These are phyloP conservation scores for Colletotrichum tabaci DNA, from an alignment of 2,329 filamentous ascomycete genomes.

Conservation along the genomic window DNA sequence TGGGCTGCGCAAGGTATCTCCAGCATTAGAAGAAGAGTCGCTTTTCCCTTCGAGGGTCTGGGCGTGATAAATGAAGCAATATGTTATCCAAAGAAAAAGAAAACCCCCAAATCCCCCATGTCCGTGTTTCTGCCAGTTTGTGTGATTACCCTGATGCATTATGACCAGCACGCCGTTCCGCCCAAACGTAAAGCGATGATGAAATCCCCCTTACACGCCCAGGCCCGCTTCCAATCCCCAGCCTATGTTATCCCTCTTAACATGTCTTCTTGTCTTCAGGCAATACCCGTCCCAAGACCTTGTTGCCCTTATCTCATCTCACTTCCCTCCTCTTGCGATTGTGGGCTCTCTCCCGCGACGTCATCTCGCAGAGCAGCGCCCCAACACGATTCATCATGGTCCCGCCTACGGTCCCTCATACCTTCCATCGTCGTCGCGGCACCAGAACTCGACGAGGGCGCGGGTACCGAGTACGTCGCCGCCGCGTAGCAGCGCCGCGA, in stretches of 20 bases:
- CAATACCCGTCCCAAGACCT: background rate
- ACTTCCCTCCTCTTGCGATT: background rate
- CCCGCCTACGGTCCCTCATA: conserved; percentile 57
- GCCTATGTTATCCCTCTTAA: background rate
- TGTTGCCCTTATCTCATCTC: background rate
- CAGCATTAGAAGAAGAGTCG: conserved; percentile 5
- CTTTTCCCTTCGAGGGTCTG: background rate
- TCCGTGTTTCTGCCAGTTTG: background rate
- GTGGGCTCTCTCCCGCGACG: background rate
- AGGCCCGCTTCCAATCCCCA: background rate
- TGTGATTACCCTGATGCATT: background rate
- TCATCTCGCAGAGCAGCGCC: too few relatives aligned
- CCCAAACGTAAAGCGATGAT: background rate
- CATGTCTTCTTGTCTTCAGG: background rate
- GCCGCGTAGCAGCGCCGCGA: conserved; percentile 77
- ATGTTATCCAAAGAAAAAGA: background rate
- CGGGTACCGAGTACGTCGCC: conserved; percentile 79
- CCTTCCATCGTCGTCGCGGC: conserved; percentile 62
- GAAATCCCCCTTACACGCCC: background rate
- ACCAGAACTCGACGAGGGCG: conserved; percentile 81
- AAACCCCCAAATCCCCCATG: background rate
- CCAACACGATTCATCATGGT: too few relatives aligned
- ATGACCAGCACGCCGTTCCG: background rate
- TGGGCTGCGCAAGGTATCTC: conserved; percentile 1
- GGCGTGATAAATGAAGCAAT: conserved; percentile 4